Evolutionary conservation across 495 filamentous ascomycete species (phyloP).

Genomic region (Penicillium ochrochloron): DNA sequence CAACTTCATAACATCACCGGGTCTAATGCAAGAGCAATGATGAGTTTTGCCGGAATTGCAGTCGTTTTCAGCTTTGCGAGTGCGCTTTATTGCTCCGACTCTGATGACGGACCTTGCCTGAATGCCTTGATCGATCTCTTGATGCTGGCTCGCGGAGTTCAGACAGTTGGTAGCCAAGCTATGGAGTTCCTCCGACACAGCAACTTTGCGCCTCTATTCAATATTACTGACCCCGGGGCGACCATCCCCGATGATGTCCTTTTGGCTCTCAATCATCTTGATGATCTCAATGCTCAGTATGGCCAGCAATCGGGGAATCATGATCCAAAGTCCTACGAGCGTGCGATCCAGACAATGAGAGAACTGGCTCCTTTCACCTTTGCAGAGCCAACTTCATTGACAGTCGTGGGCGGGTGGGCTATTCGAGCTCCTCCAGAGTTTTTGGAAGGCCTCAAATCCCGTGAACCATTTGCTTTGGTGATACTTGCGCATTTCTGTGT

Average conservation of each 20-base stretch:
- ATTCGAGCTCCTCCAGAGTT: conserved; percentile 22
- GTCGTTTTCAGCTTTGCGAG: conserved; percentile 33
- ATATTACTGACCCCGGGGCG: conserved; percentile 8
- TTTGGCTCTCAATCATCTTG: conserved; percentile 23
- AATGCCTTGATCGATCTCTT: conserved; percentile 29
- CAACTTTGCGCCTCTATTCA: conserved; percentile 32
- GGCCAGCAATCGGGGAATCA: conserved; percentile 3
- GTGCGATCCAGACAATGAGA: conserved; percentile 15
- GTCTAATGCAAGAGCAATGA: conserved; percentile 30
- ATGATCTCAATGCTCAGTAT: conserved; percentile 19
- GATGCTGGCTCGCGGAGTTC: conserved; percentile 29
- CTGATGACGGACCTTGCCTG: conserved; percentile 26
- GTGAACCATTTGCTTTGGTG: conserved; percentile 28
- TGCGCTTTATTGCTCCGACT: conserved; percentile 15
- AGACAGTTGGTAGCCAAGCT: conserved; percentile 17
- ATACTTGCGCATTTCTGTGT: conserved; percentile 34
- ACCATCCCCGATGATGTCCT: conserved; percentile 15
- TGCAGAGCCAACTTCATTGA: conserved; percentile 30
- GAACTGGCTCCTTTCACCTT: conserved; percentile 23
- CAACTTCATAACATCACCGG: conserved; percentile 18
- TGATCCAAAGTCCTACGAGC: conserved; percentile 14
- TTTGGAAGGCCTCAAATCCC: conserved; percentile 21
- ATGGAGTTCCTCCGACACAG: conserved; percentile 23
- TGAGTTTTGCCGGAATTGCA: conserved; percentile 28
- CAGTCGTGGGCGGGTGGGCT: conserved; percentile 29